A percentile compares a stretch with the other conserved stretches of the same genome.
These are phyloP conservation scores for Eimeria tenella DNA, from an alignment of 169 alveolate genomes.

Conservation along the genomic window DNA sequence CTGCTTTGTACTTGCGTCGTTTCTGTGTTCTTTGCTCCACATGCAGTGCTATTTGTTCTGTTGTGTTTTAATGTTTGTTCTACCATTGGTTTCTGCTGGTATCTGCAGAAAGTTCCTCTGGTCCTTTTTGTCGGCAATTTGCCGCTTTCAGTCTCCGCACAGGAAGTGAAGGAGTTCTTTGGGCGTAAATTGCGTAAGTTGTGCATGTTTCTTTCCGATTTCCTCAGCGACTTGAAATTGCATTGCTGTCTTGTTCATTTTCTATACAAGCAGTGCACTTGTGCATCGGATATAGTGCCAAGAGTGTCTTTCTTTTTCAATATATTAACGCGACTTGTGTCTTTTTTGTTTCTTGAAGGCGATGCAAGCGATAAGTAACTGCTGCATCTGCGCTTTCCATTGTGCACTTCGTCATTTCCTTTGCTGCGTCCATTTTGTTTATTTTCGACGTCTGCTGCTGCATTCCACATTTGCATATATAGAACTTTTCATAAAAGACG, in stretches of 20 bases:
- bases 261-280: not conserved
- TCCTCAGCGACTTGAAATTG: too few relatives aligned
- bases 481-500: constrained; percentile 49
- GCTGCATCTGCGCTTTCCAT: not conserved
- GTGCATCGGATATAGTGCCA: too few relatives aligned
- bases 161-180: not conserved
- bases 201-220: too few relatives aligned
- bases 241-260: not conserved
- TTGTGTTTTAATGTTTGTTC: not conserved
- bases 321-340: not conserved
- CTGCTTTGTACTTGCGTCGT: too few relatives aligned
- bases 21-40: too few relatives aligned
- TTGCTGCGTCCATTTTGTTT: not conserved
- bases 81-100: not conserved
- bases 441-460: not conserved
- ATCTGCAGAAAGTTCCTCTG: not conserved
- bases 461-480: not conserved
- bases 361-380: not conserved
- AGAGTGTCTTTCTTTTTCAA: not conserved
- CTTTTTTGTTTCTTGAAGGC: not conserved
- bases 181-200: constrained; percentile 15
- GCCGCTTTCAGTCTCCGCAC: not conserved
- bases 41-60: too few relatives aligned
- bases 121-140: constrained; percentile 17
- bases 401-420: not conserved